Conservation (phyloP, 306 rosid genomes). For the Dalbergia cochinchinensis region DNA sequence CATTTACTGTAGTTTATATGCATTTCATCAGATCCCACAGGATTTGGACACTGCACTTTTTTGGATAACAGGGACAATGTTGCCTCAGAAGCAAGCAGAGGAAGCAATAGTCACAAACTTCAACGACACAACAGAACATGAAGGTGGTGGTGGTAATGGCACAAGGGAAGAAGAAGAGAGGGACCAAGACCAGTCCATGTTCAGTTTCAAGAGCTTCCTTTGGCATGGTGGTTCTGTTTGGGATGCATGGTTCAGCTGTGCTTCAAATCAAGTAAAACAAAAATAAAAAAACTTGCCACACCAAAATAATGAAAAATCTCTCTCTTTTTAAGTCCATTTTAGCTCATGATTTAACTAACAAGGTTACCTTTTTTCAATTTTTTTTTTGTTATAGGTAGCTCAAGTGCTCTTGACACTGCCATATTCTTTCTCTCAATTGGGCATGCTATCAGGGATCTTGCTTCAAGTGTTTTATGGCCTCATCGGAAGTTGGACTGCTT, state of each 20-base stretch:
- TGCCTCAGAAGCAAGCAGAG: slow-evolving; percentile 86
- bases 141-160: slow-evolving; percentile 28
- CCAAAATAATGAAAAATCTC: neutral
- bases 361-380: neutral
- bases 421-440: slow-evolving; percentile 94
- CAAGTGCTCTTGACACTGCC: slow-evolving; percentile 95
- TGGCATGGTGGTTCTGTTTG: slow-evolving; percentile 99
- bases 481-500: slow-evolving; percentile 98
- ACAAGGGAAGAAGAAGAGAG: slow-evolving; percentile 49
- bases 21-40: slow-evolving; percentile 62
- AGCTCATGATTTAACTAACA: neutral
- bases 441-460: slow-evolving; percentile 82
- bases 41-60: slow-evolving; percentile 50
- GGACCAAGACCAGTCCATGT: slow-evolving; percentile 53
- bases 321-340: neutral
- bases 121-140: slow-evolving; percentile 60
- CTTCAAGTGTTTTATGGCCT: slow-evolving; percentile 85
- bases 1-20: slow-evolving; percentile 55
- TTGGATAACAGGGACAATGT: slow-evolving; percentile 64
- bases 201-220: slow-evolving; percentile 72
- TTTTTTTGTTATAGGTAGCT: slow-evolving; percentile 67
- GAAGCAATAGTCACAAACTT: slow-evolving; percentile 73
- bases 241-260: slow-evolving; percentile 99
- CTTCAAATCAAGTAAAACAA: slow-evolving; percentile 79
- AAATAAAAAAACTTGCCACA: neutral